Evolutionary conservation across 139 green algal genomes (phyloP).

Genomic region (Ettlia oleoabundans): DNA sequence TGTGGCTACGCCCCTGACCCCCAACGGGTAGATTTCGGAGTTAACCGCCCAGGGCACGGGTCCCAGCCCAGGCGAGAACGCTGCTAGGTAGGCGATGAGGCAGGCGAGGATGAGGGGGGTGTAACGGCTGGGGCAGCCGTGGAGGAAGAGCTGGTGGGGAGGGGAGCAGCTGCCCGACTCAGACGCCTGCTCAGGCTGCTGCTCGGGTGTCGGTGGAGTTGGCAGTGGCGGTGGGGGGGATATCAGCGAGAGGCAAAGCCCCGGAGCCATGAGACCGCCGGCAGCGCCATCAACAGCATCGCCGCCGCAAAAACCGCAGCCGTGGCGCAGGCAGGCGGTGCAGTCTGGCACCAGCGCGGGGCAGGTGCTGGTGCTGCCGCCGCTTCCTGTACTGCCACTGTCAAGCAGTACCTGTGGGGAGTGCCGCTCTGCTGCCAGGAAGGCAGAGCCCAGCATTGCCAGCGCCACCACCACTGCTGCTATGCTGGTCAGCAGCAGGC

Average conservation of each 20-base stretch:
- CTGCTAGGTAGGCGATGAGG: conserved; percentile 69
- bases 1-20: conserved; percentile 48
- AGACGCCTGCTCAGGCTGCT: not conserved
- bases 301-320: conserved; percentile 58
- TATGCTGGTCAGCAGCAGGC: conserved; percentile 64
- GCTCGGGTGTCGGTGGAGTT: not conserved
- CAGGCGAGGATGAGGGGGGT: conserved; percentile 46
- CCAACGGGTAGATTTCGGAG: conserved; percentile 74
- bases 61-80: conserved; percentile 75
- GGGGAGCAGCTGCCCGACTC: not conserved
- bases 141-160: conserved; percentile 32
- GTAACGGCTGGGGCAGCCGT: conserved; percentile 66
- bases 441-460: conserved; percentile 46
- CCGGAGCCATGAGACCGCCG: conserved; percentile 26
- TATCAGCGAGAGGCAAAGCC: conserved; percentile 47
- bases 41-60: conserved; percentile 83
- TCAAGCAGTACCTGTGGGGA: conserved; percentile 43
- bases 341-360: conserved; percentile 8
- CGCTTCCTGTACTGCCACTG: not conserved
- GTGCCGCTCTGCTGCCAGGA: conserved; percentile 42
- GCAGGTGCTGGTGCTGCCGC: too few species aligned
- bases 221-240: too few species aligned
- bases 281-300: too few species aligned
- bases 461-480: conserved; percentile 53
- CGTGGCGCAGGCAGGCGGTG: conserved; percentile 29